Percentiles rank a stretch among this genome's conserved stretches.
phyloP scores from a whole-genome alignment of 78 protist genomes.

The Paulinella micropora region DNA sequence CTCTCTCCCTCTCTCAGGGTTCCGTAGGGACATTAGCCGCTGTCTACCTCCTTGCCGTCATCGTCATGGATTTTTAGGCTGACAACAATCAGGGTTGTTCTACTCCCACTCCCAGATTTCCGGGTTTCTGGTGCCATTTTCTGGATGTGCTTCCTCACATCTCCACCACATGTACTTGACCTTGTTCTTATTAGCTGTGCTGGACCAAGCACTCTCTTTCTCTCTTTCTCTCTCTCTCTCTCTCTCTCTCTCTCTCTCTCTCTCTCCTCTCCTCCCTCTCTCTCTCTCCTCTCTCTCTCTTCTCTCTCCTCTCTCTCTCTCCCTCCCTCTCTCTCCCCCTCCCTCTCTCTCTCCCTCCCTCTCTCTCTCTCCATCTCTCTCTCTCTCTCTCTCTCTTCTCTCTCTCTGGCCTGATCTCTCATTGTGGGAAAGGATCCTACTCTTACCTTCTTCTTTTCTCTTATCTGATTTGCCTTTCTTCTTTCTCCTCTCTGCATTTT shows the following conservation, averaged over 20 bases:
- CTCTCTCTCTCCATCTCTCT: not conserved
- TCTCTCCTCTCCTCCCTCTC: not conserved
- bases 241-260: not conserved
- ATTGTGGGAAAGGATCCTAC: no score
- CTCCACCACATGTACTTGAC: no score
- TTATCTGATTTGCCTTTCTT: not conserved
- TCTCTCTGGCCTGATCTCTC: not conserved
- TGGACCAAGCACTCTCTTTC: no score
- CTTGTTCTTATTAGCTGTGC: no score
- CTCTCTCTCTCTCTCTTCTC: not conserved
- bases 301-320: not conserved
- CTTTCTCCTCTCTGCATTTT: not conserved
- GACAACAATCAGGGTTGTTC: no score
- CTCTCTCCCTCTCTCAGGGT: no score
- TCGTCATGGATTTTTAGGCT: no score
- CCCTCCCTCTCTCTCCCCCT: not conserved
- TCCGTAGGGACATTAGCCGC: no score
- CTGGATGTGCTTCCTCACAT: no score
- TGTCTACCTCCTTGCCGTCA: no score
- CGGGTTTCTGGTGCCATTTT: no score
- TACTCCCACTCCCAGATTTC: no score
- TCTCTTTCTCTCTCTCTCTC: not conserved
- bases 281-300: not conserved
- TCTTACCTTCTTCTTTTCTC: not conserved
- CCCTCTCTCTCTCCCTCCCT: not conserved